These are phyloP conservation scores for Lignosus rhinocerotis DNA, from an alignment of 1,284 basidiomycete species.

Conservation along the genomic window DNA sequence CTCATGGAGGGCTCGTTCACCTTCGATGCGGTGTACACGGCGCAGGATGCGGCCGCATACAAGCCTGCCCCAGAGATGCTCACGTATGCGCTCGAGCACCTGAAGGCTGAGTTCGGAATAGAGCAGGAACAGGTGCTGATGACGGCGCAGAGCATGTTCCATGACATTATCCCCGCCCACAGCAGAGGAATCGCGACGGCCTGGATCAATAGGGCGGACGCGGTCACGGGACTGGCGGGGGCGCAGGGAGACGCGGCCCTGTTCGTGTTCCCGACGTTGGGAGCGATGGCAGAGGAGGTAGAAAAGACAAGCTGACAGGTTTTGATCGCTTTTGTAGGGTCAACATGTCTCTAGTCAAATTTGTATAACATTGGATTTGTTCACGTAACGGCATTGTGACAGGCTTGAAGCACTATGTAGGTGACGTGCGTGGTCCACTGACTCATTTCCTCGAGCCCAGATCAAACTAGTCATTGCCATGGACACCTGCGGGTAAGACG, in stretches of 20 bases:
- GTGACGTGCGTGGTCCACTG: too few species aligned
- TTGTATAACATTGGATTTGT: too few species aligned
- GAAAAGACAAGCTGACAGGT: conserved; percentile 30
- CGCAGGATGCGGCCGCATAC: conserved; percentile 66
- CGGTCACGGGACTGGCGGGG: conserved; percentile 42
- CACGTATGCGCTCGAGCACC: conserved; percentile 46
- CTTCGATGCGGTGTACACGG: conserved; percentile 66
- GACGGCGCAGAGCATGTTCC: conserved; percentile 56
- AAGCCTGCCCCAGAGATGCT: conserved; percentile 68
- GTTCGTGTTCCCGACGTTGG: conserved; percentile 58
- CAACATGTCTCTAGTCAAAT: too few species aligned
- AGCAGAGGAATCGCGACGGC: conserved; percentile 31
- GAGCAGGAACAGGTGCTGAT: conserved; percentile 50
- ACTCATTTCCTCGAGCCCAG: too few species aligned
- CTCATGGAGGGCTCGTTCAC: conserved; percentile 54
- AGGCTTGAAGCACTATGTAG: too few species aligned
- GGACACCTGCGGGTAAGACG: too few species aligned
- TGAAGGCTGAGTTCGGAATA: conserved; percentile 45
- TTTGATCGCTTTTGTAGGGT: too few species aligned
- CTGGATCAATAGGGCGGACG: conserved; percentile 61
- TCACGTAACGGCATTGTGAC: too few species aligned
- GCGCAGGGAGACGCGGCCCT: conserved; percentile 37
- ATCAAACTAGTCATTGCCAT: too few species aligned
- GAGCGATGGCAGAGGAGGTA: conserved; percentile 56
- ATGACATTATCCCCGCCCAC: conserved; percentile 23